Evolutionary conservation across 345 rosid species (phyloP).

Genomic region (Boechera retrofracta): DNA sequence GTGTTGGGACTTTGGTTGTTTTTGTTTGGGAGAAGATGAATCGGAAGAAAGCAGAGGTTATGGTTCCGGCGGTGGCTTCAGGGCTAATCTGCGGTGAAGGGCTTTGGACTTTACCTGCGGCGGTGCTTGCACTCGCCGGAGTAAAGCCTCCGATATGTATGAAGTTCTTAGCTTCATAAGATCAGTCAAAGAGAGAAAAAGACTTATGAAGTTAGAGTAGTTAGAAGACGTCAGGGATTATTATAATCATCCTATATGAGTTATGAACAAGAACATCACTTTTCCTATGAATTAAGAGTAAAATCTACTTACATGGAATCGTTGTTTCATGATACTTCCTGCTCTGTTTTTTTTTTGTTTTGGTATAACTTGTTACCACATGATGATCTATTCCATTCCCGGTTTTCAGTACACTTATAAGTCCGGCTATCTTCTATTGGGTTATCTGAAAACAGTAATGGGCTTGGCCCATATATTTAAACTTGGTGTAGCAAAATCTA

Average conservation of each 20-base stretch:
- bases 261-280: constrained; percentile 10
- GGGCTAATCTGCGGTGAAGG: constrained; percentile 96
- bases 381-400: constrained; percentile 2
- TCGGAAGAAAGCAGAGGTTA: constrained; percentile 63
- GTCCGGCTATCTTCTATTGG: neutral
- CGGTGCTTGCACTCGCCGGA: constrained; percentile 83
- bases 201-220: constrained; percentile 15
- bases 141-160: constrained; percentile 87
- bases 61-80: constrained; percentile 91
- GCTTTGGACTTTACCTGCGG: constrained; percentile 83
- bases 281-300: constrained; percentile 10
- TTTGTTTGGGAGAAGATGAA: constrained; percentile 64
- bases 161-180: constrained; percentile 67
- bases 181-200: constrained; percentile 19
- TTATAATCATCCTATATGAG: neutral
- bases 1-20: constrained; percentile 75
- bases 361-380: neutral
- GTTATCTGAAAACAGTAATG: neutral
- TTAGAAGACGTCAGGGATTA: constrained; percentile 18
- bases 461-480: neutral
- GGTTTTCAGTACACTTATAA: neutral
- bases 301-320: constrained; percentile 19
- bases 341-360: neutral
- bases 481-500: neutral
- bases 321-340: constrained; percentile 2